These are phyloP conservation scores for Lentinula raphanica DNA, from an alignment of 768 basidiomycete species.

Conservation along the genomic window DNA sequence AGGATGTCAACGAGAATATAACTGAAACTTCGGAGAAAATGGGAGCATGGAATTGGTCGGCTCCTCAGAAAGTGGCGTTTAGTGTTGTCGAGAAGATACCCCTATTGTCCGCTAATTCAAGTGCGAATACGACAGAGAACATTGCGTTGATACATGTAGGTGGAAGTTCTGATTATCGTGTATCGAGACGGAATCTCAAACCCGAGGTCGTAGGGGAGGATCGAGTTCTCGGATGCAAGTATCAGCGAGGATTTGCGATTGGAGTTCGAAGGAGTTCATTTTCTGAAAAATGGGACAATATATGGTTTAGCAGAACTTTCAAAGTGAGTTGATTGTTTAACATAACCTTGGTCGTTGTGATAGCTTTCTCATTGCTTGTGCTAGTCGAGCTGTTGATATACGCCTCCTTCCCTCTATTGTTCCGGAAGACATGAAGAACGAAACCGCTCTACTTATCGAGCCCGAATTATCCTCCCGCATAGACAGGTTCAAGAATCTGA, in stretches of 20 bases:
- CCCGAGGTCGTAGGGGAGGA: conserved; percentile 48
- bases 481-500: conserved; percentile 52
- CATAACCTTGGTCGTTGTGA: not conserved
- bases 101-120: conserved; percentile 25
- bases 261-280: conserved; percentile 76
- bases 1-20: conserved; percentile 38
- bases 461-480: conserved; percentile 59
- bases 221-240: conserved; percentile 57
- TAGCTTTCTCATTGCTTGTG: not conserved
- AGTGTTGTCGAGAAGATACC: conserved; percentile 61
- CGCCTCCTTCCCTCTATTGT: conserved; percentile 63
- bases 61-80: conserved; percentile 55
- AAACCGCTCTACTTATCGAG: conserved; percentile 52
- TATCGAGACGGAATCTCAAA: not conserved
- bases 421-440: conserved; percentile 48
- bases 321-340: conserved; percentile 41
- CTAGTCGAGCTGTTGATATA: conserved; percentile 57
- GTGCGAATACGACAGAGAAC: conserved; percentile 28
- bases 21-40: conserved; percentile 43
- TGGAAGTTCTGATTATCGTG: conserved; percentile 8
- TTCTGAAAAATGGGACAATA: conserved; percentile 67
- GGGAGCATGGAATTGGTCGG: conserved; percentile 70
- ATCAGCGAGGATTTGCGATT: conserved; percentile 54
- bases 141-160: conserved; percentile 65
- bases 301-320: conserved; percentile 64